phyloP scores from a whole-genome alignment of 768 basidiomycete genomes.

The Podaxis carcinomalis region DNA sequence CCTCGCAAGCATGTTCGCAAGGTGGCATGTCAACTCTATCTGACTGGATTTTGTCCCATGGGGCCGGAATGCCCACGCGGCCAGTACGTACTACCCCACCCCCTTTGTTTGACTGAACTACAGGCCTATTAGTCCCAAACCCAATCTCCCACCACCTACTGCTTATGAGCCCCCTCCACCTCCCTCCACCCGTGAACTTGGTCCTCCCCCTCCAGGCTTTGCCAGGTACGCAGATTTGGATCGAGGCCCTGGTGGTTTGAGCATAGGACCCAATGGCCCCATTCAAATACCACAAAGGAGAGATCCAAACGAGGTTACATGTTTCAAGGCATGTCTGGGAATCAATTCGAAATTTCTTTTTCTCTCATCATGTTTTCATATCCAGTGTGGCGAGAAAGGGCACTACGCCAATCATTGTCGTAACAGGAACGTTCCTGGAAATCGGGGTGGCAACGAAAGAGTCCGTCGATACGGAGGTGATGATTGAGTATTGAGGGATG shows the following conservation, averaged over 20 bases:
- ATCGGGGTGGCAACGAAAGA: constrained; percentile 77
- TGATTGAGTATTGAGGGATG: constrained; percentile 3
- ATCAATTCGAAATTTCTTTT: neutral
- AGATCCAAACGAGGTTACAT: constrained; percentile 80
- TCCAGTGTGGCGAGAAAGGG: constrained; percentile 84
- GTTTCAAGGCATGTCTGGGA: constrained; percentile 66
- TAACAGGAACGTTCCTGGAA: constrained; percentile 87
- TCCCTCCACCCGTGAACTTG: constrained; percentile 72
- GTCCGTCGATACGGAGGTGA: constrained; percentile 26
- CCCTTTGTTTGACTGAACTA: constrained; percentile 11
- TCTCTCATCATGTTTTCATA: constrained; percentile 10
- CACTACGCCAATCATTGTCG: constrained; percentile 95
- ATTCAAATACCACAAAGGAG: constrained; percentile 44
- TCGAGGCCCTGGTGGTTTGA: constrained; percentile 39
- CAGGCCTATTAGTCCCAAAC: constrained; percentile 61
- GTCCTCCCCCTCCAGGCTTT: constrained; percentile 90
- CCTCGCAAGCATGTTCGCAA: constrained; percentile 91
- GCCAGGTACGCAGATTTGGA: constrained; percentile 81
- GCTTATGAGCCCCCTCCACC: constrained; percentile 77
- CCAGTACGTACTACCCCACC: constrained; percentile 58
- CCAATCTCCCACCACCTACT: constrained; percentile 60
- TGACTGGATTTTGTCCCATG: constrained; percentile 90
- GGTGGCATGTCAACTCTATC: constrained; percentile 85
- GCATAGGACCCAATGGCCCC: constrained; percentile 20
- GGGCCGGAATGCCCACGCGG: constrained; percentile 85